Base-by-base conservation (phyloP, 257 asterid genomes). In the Solanum sejunctum region DNA sequence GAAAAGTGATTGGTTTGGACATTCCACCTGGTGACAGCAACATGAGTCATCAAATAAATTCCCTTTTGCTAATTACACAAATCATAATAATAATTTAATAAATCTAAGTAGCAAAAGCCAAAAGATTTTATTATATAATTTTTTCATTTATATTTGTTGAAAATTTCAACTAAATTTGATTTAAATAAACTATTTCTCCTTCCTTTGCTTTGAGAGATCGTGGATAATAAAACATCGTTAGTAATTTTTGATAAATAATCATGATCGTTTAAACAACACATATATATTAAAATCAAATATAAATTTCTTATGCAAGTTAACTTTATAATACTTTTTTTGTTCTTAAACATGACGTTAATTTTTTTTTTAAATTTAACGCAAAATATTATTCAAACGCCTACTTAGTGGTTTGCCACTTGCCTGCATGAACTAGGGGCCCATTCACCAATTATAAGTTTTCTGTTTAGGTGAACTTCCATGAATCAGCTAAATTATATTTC, bases 21-120 rank as follows among this genome's bases (percentile, higher is more conserved):
- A 87, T 78, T 89, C 83, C 90, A 86, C 87, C 87, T 87, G 89
- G 87, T 87, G 94, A 93, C 93, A 87, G 85, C 88, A 90, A 86
- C 87, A 87, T 45, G 67, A 85, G 82, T 70, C 85, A 45, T 23
- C 47, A n/a, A 82, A 8, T 43, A n/a, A 64, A 82, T 60, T 63
- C 85, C 77, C 8, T 61, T 63, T 28, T 88, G 80, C 47, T 36
- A 82, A 63, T 55, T 71, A 26, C 56, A 49, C 56, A 69, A 52
- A 78, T 52, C 49, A 9, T 52, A 52, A 2, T 78, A 10, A 78
- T 58, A 58, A n/a, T 2, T 45, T 45, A 45, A 45, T 56, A 54
- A 54, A 2, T 54, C 20, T 54, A 54, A 54, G 20, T 54, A 10
- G 8, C 18, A 54, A 5, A 54, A 54, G 57, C 12, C 18, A 15